Percentiles rank a stretch among this genome's conserved stretches.
Conservation (phyloP, 352 stramenopile genomes). For the Pythium folliculosum region DNA sequence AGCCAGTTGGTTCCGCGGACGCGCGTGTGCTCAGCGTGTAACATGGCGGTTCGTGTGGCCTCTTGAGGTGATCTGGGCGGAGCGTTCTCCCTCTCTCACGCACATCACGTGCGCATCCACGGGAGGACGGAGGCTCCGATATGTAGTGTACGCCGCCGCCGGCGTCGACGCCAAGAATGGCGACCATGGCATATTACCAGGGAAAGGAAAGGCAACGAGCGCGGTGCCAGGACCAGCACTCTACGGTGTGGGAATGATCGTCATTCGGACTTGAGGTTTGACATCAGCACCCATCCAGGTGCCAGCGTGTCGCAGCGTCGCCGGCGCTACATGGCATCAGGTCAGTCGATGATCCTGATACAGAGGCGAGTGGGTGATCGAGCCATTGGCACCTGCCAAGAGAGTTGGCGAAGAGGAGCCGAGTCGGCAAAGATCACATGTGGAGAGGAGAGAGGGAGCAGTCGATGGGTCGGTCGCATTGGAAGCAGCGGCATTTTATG, state of each 20-base stretch:
- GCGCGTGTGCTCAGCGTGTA: background rate
- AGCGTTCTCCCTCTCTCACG: background rate
- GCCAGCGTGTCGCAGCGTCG: background rate
- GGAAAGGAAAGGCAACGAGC: background rate
- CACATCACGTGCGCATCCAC: background rate
- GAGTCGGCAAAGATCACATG: background rate
- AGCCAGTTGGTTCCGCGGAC: conserved; percentile 18
- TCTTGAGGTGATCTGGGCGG: too few species aligned
- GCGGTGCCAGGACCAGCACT: background rate
- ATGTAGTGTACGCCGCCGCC: too few species aligned
- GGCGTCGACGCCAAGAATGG: background rate
- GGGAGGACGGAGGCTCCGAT: too few species aligned
- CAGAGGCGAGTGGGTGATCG: background rate
- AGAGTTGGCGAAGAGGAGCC: conserved; percentile 1
- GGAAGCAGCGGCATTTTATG: background rate
- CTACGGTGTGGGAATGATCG: background rate
- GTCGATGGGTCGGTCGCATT: background rate
- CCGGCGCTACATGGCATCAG: background rate
- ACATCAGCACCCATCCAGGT: conserved; percentile 2
- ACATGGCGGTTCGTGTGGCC: too few species aligned
- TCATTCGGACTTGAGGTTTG: background rate
- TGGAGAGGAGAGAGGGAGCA: background rate
- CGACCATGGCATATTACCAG: background rate
- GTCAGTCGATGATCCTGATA: background rate
- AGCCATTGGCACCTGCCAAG: background rate